These are phyloP conservation scores for Tremellales sp. DNA, from an alignment of 1,284 basidiomycete species.

Conservation along the genomic window DNA sequence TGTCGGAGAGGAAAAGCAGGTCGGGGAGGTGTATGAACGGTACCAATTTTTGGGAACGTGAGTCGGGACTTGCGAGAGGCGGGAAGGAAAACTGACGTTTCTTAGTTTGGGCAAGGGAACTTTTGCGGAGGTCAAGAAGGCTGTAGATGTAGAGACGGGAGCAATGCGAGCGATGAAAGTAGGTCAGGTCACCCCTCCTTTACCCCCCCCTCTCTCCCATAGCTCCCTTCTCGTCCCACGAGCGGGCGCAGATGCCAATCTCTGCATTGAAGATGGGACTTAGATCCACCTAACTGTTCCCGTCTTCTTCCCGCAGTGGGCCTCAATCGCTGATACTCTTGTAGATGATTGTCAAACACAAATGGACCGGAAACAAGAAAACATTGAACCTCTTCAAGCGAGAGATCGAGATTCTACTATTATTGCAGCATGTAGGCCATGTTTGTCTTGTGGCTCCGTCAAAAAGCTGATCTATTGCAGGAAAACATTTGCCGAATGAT, in stretches of 20 bases:
- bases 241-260: too few species aligned
- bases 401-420: constrained; percentile 75
- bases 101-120: constrained; percentile 46
- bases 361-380: constrained; percentile 49
- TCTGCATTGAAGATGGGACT: too few species aligned
- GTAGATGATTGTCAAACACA: constrained; percentile 47
- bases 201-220: too few species aligned
- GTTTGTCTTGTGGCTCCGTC: not conserved
- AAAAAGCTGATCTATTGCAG: constrained; percentile 26
- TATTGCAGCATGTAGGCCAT: constrained; percentile 59
- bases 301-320: too few species aligned
- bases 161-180: constrained; percentile 48
- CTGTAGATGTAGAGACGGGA: constrained; percentile 45
- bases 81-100: constrained; percentile 3
- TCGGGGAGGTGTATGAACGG: constrained; percentile 48
- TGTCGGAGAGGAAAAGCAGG: constrained; percentile 39
- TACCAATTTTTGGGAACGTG: constrained; percentile 45
- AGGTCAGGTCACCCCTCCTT: too few species aligned
- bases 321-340: constrained; percentile 23
- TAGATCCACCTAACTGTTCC: too few species aligned
- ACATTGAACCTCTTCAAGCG: constrained; percentile 58
- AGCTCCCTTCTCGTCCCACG: too few species aligned
- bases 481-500: constrained; percentile 75
- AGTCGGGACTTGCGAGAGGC: constrained; percentile 5
- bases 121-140: constrained; percentile 49